Evolutionary conservation across 345 rosid species (phyloP).

Genomic region (Lumnitzera littorea): DNA sequence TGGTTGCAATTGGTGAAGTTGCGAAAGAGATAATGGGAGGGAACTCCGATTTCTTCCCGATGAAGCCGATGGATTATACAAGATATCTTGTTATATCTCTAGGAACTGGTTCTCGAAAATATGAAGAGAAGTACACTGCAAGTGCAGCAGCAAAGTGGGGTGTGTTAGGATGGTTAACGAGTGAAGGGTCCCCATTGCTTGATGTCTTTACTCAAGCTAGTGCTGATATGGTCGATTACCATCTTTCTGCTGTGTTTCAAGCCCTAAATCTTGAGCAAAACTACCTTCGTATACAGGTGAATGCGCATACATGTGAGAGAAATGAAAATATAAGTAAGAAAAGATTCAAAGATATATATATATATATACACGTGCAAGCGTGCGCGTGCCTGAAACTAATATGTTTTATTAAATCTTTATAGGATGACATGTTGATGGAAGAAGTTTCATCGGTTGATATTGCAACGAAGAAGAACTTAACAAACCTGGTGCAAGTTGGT

Average conservation of each 20-base stretch:
- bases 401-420: too few species aligned
- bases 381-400: too few species aligned
- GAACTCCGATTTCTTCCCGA: slow-evolving; percentile 17
- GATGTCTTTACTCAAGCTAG: slow-evolving; percentile 45
- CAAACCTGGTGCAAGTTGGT: slow-evolving; percentile 35
- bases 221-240: slow-evolving; percentile 42
- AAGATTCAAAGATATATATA: too few species aligned
- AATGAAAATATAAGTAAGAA: too few species aligned
- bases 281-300: slow-evolving; percentile 44
- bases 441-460: slow-evolving; percentile 41
- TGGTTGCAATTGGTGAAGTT: slow-evolving; percentile 48
- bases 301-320: too few species aligned
- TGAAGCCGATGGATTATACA: slow-evolving; percentile 27
- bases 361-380: too few species aligned
- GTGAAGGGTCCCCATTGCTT: slow-evolving; percentile 21
- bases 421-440: slow-evolving; percentile 29
- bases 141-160: slow-evolving; percentile 37
- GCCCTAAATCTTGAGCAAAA: slow-evolving; percentile 23
- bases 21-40: slow-evolving; percentile 26
- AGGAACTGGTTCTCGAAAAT: slow-evolving; percentile 30
- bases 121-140: slow-evolving; percentile 23
- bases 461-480: slow-evolving; percentile 44
- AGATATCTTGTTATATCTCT: slow-evolving; percentile 27
- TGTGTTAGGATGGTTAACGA: slow-evolving; percentile 29
- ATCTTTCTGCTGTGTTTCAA: slow-evolving; percentile 27